Evolutionary conservation across 2,329 filamentous ascomycete species (phyloP), one percentile per base, ranked within the genome.

Genomic region (Chrysosporium keratinophilum): DNA sequence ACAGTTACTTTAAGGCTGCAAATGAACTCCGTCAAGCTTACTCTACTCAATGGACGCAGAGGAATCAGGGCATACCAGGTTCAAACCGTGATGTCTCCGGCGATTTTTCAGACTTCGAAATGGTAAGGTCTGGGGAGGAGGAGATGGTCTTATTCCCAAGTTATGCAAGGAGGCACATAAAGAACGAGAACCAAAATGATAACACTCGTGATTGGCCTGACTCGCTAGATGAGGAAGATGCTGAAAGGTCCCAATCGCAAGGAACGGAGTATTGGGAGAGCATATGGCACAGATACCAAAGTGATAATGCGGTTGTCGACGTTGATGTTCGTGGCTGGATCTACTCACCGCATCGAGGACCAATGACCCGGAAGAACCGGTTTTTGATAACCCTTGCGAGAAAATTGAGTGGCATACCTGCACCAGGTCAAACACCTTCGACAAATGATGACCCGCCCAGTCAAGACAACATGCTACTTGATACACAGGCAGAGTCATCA

Each of bases 311-410:
- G 0, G 76, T 96, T 3, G 87, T 96, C 1, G 91, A 97, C 65
- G 88, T 97, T 5, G 91, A 98, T 67, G 88, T 98, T 20, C 80
- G 91, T 61, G 93, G 93, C 12, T 98, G 94, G 93, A 80, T 97
- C 50, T 98, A 95, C 68, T 82, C 83, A 39, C 91, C 91, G 15
- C 87, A 91, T 63, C 79, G 78, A 60, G 89, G 88, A 0, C 89
- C 88, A 3, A 83, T 96, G 79, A 91, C 81, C 23, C 80, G 90
- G 61, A 88, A 88, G 63, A 94, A 96, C 63, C 80, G 93, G 37
- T 76, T 97, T 57, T 76, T 96, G 62, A 82, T 98, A 52, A 88
- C 90, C 0, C 76, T 97, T 20, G 91, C 91, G 12, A 79, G 90
- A 51, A 85, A 93, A 63, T 73, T 98, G 41, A 95, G 89, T 61